Conservation (phyloP, 106 monocot species). For the Ottelia alismoides region DNA sequence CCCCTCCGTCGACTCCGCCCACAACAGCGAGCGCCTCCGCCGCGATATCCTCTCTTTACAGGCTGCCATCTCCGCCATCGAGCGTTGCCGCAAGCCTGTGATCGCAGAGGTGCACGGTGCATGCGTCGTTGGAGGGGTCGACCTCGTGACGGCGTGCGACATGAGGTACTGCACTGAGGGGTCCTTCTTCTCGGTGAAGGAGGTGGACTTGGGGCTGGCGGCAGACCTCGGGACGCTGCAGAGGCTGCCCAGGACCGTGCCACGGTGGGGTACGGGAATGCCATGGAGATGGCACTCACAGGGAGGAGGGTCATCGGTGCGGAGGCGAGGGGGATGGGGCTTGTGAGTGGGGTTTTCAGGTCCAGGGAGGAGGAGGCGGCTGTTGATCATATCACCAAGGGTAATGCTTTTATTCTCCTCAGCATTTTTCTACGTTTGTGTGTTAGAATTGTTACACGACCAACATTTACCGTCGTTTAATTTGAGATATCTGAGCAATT, state of each 20-base stretch:
- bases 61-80: slow-evolving; percentile 47
- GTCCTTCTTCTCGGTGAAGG: slow-evolving; percentile 74
- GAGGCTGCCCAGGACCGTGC: slow-evolving; percentile 62
- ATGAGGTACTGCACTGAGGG: slow-evolving; percentile 48
- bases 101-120: slow-evolving; percentile 77
- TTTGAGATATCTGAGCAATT: no score
- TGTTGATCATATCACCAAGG: slow-evolving; percentile 42
- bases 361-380: slow-evolving; percentile 26
- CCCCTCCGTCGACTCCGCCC: slow-evolving; percentile 3
- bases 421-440: no score
- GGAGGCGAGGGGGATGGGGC: slow-evolving; percentile 83
- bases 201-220: slow-evolving; percentile 71
- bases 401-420: no score
- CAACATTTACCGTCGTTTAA: no score
- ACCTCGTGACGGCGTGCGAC: slow-evolving; percentile 74
- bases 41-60: slow-evolving; percentile 72
- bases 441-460: no score
- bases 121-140: slow-evolving; percentile 82
- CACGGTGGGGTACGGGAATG: slow-evolving; percentile 82
- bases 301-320: slow-evolving; percentile 37
- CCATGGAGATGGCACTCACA: slow-evolving; percentile 72
- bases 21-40: slow-evolving; percentile 14
- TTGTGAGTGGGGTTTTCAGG: slow-evolving; percentile 50
- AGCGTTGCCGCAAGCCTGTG: slow-evolving; percentile 77
- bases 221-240: slow-evolving; percentile 92